Evolutionary conservation across 768 basidiomycete species (phyloP).

Genomic region (Clitopilus hobsonii): DNA sequence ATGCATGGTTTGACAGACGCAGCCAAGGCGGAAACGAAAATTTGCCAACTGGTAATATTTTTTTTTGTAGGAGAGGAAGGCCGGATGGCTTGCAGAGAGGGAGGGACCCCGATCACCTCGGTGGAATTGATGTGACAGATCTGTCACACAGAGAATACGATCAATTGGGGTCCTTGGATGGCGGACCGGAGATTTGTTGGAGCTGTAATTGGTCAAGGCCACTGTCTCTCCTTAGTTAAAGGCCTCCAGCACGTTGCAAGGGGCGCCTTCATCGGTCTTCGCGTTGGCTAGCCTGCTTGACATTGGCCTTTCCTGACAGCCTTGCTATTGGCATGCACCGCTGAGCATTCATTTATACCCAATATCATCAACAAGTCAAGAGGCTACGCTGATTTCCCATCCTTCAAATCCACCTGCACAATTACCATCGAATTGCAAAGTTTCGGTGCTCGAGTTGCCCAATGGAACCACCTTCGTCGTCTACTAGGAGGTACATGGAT

Average conservation of each 20-base stretch:
- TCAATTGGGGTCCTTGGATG: conserved; percentile 6
- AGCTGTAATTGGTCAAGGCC: conserved; percentile 5
- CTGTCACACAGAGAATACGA: conserved; percentile 10
- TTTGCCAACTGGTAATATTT: not conserved
- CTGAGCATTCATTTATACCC: not conserved
- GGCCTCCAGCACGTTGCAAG: conserved; percentile 13
- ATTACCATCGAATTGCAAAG: conserved; percentile 3
- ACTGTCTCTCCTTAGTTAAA: conserved; percentile 9
- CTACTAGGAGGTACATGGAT: conserved; percentile 23
- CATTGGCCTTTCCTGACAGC: not conserved
- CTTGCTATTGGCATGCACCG: not conserved
- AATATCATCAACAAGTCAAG: not conserved
- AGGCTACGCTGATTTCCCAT: conserved; percentile 4
- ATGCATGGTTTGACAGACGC: no score
- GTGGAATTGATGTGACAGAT: conserved; percentile 10
- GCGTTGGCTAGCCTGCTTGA: not conserved
- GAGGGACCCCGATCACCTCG: conserved; percentile 13
- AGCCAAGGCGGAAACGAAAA: not conserved
- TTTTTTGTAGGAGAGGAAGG: not conserved
- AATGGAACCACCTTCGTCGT: conserved; percentile 22
- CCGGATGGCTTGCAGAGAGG: not conserved
- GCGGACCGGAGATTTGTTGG: conserved; percentile 17
- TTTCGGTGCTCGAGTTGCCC: not conserved
- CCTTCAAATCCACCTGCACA: conserved; percentile 1
- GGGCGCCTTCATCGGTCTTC: conserved; percentile 2